Base-by-base conservation (phyloP, 805 yeast species). In the Brettanomyces bruxellensis region DNA sequence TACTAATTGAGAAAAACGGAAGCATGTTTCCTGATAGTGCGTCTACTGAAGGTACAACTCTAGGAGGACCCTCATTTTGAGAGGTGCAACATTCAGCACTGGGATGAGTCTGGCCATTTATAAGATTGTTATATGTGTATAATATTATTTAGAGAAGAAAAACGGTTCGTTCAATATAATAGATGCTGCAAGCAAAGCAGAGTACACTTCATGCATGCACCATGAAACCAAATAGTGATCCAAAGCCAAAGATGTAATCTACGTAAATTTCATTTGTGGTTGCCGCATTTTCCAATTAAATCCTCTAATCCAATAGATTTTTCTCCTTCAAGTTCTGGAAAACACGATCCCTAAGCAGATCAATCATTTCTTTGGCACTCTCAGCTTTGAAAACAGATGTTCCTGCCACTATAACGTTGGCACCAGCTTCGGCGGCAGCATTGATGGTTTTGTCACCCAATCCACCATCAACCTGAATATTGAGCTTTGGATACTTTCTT, bases 381-480 rank as follows among this genome's bases (percentile, higher is more conserved):
- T 75, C 71, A 6, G 97, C 95, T 49, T 81, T 81, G 70, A 90
- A 93, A 13, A 91, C 95, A 43, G 95, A 77, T 13, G 97, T 91
- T 41, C 99, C 99, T 3, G 99, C 97, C 42, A 93, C 99, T 60
- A 93, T 89, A 42, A 90, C 96, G 60, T 93, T 93, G 44, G 99
- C 99, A 47, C 99, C 99, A 9, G 98, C 97, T 45, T 78, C 75
- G n/a, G 97, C 96, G 38, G 97, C 97, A 18, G 71, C 75, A 45
- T 80, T 84, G 42, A 91, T 82, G 2, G 95, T 93, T 40, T 79
- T 89, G 52, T 80, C 81, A 48, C 95, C 95, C 49, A 93, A 70
- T 0, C 99, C 99, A 53, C 99, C 99, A 65, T 93, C 99, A 18
- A 93, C 99, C 69, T 93, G 91, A 55, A 93, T 86, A 67, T 91